Conservation (phyloP, 2,329 filamentous ascomycete species). For the Fusarium burgessii region DNA sequence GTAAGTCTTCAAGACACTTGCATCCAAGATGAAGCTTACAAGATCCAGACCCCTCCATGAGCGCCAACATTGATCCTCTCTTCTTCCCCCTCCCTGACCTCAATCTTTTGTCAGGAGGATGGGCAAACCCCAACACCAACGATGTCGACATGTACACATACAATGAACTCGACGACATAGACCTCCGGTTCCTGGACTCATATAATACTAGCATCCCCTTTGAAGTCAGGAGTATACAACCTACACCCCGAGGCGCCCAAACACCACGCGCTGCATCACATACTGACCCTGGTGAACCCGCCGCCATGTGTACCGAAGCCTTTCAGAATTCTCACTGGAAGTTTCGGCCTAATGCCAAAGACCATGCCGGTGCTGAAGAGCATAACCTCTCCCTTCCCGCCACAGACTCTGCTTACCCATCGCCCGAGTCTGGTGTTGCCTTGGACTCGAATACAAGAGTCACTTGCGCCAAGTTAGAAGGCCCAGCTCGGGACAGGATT, state of each 20-base stretch:
- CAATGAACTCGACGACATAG: constrained; percentile 49
- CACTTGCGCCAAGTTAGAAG: constrained; percentile 35
- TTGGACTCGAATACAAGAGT: constrained; percentile 33
- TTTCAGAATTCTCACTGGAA: constrained; percentile 47
- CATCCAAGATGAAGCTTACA: neutral
- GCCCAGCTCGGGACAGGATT: constrained; percentile 46
- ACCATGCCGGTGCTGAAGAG: constrained; percentile 49
- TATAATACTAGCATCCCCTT: constrained; percentile 50
- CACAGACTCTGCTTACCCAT: constrained; percentile 30
- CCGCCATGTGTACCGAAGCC: constrained; percentile 40
- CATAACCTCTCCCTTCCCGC: constrained; percentile 49
- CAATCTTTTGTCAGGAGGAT: constrained; percentile 37
- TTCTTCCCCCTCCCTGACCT: constrained; percentile 35
- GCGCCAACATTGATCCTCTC: constrained; percentile 8
- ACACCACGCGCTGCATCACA: constrained; percentile 13
- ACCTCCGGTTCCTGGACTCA: constrained; percentile 49
- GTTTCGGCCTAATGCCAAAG: constrained; percentile 48
- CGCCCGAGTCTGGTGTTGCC: constrained; percentile 42
- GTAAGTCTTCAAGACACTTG: neutral
- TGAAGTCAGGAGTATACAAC: constrained; percentile 34
- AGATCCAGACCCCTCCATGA: constrained; percentile 6
- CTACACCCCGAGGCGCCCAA: constrained; percentile 20
- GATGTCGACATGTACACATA: constrained; percentile 19
- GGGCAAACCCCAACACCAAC: constrained; percentile 4
- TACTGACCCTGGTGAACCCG: constrained; percentile 27